Evolutionary conservation across 176 grass and related monocot species (phyloP), one percentile per base, ranked within the genome.

Genomic region (Phoenix dactylifera): DNA sequence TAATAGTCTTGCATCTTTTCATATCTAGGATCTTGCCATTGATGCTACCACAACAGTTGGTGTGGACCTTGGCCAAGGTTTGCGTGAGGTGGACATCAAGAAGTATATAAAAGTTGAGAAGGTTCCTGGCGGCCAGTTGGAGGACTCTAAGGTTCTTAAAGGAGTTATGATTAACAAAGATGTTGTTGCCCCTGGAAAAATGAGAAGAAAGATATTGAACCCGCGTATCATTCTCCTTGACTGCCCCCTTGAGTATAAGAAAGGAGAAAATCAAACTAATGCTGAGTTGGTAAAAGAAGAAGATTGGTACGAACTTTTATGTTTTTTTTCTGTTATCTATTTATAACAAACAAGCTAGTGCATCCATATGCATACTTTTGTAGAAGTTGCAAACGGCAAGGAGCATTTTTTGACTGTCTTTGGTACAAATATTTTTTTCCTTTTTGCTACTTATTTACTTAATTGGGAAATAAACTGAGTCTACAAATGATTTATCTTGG

Each of bases 81-180:
- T 98, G 51, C 83, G 76, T 50, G 93, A 98, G 76, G 93, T 98
- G 66, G 93, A 98, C 81, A 92, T 98, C 19, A 98, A 98, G 59
- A 98, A 98, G 57, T 98, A 88, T 52, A 98, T 98, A 70, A 98
- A 98, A 80, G 84, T 98, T 57, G 93, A 98, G 74, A 98, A 98
- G 72, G 53, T 98, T 74, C 93, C 93, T 78, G 93, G 93, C 58
- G 82, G 93, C 15, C 93, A 92, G 64, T 72, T 98, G 26, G 93
- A 98, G 50, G 93, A 98, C 64, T 98, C 93, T 1, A 88, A 6
- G 51, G 93, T 98, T 62, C 82, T 98, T 44, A 92, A 88, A 83
- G 93, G 93, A 76, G 87, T 98, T 50, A 92, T 98, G 93, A 64
- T 98, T 66, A 98, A 98, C 72, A 98, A 98, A 70, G 93, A 98